Percentiles rank a stretch among this genome's conserved stretches.
phyloP scores from a whole-genome alignment of 352 stramenopile species.

The Phytopythium delawarense region DNA sequence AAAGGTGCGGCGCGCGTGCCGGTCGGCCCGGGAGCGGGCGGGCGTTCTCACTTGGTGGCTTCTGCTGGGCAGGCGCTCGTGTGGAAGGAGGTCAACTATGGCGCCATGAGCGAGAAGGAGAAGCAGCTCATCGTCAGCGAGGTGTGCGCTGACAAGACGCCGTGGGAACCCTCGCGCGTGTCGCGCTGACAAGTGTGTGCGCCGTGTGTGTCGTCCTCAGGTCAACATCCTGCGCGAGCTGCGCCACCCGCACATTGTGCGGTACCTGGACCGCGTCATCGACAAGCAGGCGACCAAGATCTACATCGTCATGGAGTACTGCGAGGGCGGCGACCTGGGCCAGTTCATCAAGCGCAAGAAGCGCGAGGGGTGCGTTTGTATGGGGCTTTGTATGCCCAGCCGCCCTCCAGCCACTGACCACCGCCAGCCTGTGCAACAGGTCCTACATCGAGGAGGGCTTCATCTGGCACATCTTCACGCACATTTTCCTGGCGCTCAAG shows the following conservation, averaged over 20 bases:
- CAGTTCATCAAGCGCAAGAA: constrained; percentile 91
- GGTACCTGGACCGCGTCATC: constrained; percentile 92
- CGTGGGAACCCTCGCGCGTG: too few relatives aligned
- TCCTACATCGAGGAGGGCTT: constrained; percentile 91
- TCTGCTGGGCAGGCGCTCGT: constrained; percentile 72
- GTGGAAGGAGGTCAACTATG: constrained; percentile 93
- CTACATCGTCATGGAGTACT: constrained; percentile 96
- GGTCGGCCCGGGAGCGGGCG: too few relatives aligned
- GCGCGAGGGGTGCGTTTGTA: constrained; percentile 64
- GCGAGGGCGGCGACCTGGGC: constrained; percentile 86
- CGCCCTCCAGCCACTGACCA: neutral
- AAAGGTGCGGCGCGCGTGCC: constrained; percentile 42
- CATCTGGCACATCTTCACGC: constrained; percentile 92
- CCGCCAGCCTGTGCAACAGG: constrained; percentile 18
- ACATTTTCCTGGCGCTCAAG: constrained; percentile 90
- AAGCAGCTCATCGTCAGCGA: constrained; percentile 93
- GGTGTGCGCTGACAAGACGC: constrained; percentile 23
- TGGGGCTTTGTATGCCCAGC: neutral
- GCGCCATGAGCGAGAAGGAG: constrained; percentile 90
- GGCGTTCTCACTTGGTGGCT: neutral
- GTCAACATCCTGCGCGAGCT: constrained; percentile 93
- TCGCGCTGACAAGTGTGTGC: constrained; percentile 2
- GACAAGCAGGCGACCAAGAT: constrained; percentile 91
- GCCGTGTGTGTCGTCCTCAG: constrained; percentile 11
- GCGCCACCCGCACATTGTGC: constrained; percentile 91